Conservation (phyloP, 768 basidiomycete species). For the Lactarius tabidus region DNA sequence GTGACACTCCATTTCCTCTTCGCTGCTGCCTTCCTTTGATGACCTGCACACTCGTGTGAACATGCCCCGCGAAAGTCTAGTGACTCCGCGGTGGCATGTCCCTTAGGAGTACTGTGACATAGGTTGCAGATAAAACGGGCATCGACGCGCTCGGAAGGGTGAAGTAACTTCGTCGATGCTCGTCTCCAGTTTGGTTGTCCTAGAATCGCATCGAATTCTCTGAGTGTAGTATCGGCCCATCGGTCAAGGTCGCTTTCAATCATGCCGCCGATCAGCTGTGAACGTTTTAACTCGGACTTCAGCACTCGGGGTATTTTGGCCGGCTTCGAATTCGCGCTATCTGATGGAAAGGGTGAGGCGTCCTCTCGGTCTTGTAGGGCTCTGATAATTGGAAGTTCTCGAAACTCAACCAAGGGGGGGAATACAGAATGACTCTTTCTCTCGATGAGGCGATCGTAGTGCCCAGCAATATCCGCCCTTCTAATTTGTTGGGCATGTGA, state of each 20-base stretch:
- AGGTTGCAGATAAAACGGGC: slow-evolving; percentile 55
- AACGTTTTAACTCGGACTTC: slow-evolving; percentile 30
- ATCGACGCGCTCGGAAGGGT: slow-evolving; percentile 55
- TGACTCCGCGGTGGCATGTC: slow-evolving; percentile 40
- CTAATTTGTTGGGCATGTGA: slow-evolving; percentile 31
- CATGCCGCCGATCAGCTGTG: slow-evolving; percentile 33
- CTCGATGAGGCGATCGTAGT: slow-evolving; percentile 46
- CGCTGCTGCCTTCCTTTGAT: slow-evolving; percentile 29
- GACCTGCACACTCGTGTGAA: slow-evolving; percentile 48
- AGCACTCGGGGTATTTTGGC: background rate
- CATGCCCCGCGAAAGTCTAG: slow-evolving; percentile 59
- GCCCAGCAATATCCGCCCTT: slow-evolving; percentile 37
- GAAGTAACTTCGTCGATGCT: slow-evolving; percentile 43
- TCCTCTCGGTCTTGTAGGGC: slow-evolving; percentile 32
- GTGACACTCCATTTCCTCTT: slow-evolving; percentile 43
- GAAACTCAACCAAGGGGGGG: slow-evolving; percentile 48
- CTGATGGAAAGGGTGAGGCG: background rate
- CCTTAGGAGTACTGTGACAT: slow-evolving; percentile 41
- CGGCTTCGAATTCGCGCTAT: background rate
- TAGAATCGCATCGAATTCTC: slow-evolving; percentile 42
- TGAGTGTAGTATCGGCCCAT: slow-evolving; percentile 48
- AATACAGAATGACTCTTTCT: slow-evolving; percentile 33
- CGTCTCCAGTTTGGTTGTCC: slow-evolving; percentile 52
- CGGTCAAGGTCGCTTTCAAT: slow-evolving; percentile 42
- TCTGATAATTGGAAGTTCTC: slow-evolving; percentile 44